These are phyloP conservation scores for Lasiosphaeria hispida DNA, from an alignment of 495 filamentous ascomycete genomes.

Conservation along the genomic window DNA sequence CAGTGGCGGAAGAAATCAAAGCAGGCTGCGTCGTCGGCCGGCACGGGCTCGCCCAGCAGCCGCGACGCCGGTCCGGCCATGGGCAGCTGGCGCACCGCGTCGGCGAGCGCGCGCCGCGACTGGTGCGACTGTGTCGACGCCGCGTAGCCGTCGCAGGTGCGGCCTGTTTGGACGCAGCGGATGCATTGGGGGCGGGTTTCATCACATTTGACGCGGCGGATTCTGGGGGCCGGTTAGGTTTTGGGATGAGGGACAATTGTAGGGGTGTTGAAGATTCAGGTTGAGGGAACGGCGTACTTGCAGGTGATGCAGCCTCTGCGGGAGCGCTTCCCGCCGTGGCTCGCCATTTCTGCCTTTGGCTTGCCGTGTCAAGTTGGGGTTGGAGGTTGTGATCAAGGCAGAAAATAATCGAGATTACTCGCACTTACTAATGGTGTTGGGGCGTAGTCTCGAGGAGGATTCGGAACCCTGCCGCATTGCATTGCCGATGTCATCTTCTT, in stretches of 20 bases:
- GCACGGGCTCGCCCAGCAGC: conserved; percentile 39
- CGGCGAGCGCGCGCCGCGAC: conserved; percentile 25
- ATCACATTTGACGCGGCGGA: conserved; percentile 41
- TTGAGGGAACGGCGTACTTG: conserved; percentile 7
- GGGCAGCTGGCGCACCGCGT: conserved; percentile 35
- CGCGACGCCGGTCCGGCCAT: conserved; percentile 39
- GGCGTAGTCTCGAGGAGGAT: no score
- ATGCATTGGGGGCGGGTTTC: conserved; percentile 33
- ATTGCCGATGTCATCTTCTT: no score
- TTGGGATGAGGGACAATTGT: not conserved
- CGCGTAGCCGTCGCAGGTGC: conserved; percentile 35
- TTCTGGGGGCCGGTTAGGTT: conserved; percentile 11
- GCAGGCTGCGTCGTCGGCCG: conserved; percentile 30
- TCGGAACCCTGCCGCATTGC: no score
- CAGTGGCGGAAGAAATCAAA: conserved; percentile 28
- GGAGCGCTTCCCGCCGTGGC: not conserved
- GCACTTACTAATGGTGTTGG: no score
- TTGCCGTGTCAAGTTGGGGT: no score
- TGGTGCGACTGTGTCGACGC: conserved; percentile 26
- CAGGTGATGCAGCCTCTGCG: conserved; percentile 26
- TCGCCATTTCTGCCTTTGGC: no score
- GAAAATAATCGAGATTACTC: no score
- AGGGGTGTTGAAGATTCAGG: no score
- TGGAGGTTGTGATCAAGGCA: no score
- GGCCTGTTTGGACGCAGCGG: conserved; percentile 30